phyloP scores from a whole-genome alignment of 257 asterid species.

The Craterostigma plantagineum region DNA sequence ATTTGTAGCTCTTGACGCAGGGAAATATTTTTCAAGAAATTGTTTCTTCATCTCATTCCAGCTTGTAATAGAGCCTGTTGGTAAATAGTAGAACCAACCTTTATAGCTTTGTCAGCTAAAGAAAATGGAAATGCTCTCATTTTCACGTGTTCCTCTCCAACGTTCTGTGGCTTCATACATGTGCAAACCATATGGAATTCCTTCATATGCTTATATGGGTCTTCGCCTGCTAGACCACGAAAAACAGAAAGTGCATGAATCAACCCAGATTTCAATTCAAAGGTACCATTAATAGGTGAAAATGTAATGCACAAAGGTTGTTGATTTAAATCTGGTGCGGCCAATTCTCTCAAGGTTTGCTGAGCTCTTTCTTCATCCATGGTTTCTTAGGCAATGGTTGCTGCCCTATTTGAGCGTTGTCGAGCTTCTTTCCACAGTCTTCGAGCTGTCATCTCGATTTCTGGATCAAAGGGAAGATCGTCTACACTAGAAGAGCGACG shows the following conservation, averaged over 20 bases:
- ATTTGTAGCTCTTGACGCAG: background rate
- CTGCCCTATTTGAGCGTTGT: no score
- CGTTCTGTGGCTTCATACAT: background rate
- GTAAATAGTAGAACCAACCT: background rate
- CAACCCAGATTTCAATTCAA: background rate
- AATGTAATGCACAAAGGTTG: background rate
- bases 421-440: no score
- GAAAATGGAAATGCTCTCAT: background rate
- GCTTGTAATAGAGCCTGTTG: background rate
- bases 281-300: background rate
- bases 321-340: background rate
- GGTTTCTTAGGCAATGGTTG: background rate
- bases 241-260: background rate
- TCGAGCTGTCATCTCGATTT: no score
- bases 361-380: background rate
- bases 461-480: no score
- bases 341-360: background rate
- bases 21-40: constrained; percentile 1
- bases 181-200: constrained; percentile 1
- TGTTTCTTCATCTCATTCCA: constrained; percentile 1
- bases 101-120: background rate
- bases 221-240: background rate
- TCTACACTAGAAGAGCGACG: no score
- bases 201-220: background rate
- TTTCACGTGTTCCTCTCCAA: background rate